phyloP scores from a whole-genome alignment of 352 stramenopile genomes.

The Blastocystis sp. region DNA sequence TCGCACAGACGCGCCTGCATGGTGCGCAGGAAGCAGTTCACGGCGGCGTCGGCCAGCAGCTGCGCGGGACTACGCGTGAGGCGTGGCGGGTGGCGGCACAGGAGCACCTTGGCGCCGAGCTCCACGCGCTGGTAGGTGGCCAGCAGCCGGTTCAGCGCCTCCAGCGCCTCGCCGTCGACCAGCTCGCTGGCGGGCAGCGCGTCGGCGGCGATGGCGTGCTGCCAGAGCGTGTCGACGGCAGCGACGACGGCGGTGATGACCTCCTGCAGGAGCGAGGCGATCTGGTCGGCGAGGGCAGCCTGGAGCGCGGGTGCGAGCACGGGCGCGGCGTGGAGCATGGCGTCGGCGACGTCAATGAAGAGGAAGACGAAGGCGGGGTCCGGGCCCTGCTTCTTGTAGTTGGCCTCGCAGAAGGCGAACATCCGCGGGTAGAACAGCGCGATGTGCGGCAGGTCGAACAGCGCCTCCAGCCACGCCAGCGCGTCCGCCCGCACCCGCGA shows the following conservation, averaged over 20 bases:
- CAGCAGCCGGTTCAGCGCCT: not conserved
- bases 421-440: constrained; percentile 20
- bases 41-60: not conserved
- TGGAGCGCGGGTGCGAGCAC: not conserved
- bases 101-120: not conserved
- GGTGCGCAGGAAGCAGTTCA: not conserved
- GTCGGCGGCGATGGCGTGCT: not conserved
- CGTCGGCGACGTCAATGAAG: constrained; percentile 39
- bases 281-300: not conserved
- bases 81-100: not conserved
- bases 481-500: not conserved
- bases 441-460: not conserved
- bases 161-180: not conserved
- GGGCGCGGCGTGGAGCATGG: constrained; percentile 4
- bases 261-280: not conserved
- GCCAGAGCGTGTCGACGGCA: not conserved
- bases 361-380: constrained; percentile 25
- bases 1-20: not conserved
- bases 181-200: no score
- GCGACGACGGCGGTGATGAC: not conserved
- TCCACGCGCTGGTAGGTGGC: not conserved
- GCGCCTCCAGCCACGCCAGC: not conserved
- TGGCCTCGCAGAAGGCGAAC: constrained; percentile 14
- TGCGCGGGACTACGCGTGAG: not conserved
- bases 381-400: constrained; percentile 12